phyloP scores from a whole-genome alignment of 176 grass and related monocot genomes.

The Musa acuminata region DNA sequence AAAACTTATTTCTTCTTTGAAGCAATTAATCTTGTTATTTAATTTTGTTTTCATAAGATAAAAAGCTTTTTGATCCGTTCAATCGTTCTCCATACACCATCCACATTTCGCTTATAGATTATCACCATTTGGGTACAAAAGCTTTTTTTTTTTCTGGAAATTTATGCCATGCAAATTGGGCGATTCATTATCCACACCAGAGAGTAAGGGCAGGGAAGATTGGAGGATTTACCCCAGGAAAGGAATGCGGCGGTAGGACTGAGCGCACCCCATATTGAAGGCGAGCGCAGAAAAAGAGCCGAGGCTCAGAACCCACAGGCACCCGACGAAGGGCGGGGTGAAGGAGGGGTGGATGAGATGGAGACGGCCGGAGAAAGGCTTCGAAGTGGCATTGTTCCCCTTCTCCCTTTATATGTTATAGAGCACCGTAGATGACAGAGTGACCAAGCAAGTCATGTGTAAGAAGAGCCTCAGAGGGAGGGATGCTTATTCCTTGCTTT shows the following conservation, averaged over 20 bases:
- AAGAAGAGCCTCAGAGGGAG: too few relatives aligned
- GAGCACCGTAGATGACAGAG: too few relatives aligned
- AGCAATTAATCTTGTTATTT: too few relatives aligned
- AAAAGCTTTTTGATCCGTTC: too few relatives aligned
- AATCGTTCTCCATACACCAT: too few relatives aligned
- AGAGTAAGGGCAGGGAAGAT: not conserved
- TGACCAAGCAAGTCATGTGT: too few relatives aligned
- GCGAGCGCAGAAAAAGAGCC: constrained; percentile 29
- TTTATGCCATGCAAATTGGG: not conserved
- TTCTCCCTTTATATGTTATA: too few relatives aligned
- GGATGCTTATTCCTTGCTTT: too few relatives aligned
- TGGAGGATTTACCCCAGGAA: constrained; percentile 24
- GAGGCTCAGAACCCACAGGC: constrained; percentile 44
- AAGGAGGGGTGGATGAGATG: not conserved
- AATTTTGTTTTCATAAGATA: too few relatives aligned
- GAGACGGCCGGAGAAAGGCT: constrained; percentile 26
- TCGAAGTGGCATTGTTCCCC: constrained; percentile 27
- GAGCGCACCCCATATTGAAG: constrained; percentile 43
- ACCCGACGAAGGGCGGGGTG: constrained; percentile 21
- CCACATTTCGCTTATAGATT: too few relatives aligned
- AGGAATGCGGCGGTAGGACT: constrained; percentile 31
- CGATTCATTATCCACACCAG: not conserved
- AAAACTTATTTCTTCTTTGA: too few relatives aligned
- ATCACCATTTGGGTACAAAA: not conserved
- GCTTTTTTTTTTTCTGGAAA: not conserved